phyloP scores from a whole-genome alignment of 805 yeast genomes.

The Suhomyces prunicola region DNA sequence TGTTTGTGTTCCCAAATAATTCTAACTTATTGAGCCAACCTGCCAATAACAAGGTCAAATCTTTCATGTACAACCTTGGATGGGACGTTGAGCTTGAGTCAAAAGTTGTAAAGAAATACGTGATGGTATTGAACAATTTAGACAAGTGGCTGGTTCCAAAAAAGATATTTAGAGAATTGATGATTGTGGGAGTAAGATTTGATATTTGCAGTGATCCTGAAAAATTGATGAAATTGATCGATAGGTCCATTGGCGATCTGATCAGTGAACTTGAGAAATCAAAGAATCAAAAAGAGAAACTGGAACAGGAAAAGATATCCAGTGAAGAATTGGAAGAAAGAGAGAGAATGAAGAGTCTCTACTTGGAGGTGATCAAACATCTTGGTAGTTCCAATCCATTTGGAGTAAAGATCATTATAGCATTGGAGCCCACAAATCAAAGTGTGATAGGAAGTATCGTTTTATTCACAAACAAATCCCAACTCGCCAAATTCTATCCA shows the following conservation, averaged over 20 bases:
- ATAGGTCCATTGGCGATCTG: conserved; percentile 15
- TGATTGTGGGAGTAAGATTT: conserved; percentile 55
- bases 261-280: conserved; percentile 3
- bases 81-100: conserved; percentile 30
- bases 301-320: neutral
- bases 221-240: conserved; percentile 41
- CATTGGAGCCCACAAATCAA: conserved; percentile 51
- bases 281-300: neutral
- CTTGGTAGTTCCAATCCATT: conserved; percentile 23
- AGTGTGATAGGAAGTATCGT: conserved; percentile 52
- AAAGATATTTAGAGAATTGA: conserved; percentile 51
- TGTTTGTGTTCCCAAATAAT: conserved; percentile 32
- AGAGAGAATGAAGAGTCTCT: conserved; percentile 23
- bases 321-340: conserved; percentile 16
- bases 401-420: conserved; percentile 48
- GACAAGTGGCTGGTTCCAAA: conserved; percentile 52
- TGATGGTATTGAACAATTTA: conserved; percentile 43
- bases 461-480: conserved; percentile 45
- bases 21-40: conserved; percentile 13
- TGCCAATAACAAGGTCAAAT: conserved; percentile 20
- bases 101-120: conserved; percentile 21
- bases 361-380: conserved; percentile 35
- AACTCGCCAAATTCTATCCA: conserved; percentile 48
- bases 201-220: conserved; percentile 48
- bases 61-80: conserved; percentile 39